These are phyloP conservation scores for Venturiaceae sp. DNA, from an alignment of 2,329 filamentous ascomycete genomes.

Conservation along the genomic window DNA sequence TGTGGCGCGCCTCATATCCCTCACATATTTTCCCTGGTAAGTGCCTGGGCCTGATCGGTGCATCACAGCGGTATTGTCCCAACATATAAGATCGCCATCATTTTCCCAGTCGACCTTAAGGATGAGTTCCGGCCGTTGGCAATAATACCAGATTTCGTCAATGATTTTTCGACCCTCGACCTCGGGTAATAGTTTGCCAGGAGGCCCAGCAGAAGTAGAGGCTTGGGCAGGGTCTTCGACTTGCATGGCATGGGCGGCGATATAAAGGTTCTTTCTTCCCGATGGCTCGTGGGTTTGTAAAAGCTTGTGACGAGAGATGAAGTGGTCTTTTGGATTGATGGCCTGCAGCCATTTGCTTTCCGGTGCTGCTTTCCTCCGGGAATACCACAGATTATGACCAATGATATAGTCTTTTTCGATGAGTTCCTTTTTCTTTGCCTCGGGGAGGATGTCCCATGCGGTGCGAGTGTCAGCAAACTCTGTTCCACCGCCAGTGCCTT, in stretches of 20 bases:
- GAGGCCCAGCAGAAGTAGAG: background rate
- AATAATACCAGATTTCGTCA: constrained; percentile 36
- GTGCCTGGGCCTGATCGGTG: constrained; percentile 41
- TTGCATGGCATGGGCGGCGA: constrained; percentile 6
- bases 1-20: constrained; percentile 48
- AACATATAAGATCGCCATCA: constrained; percentile 43
- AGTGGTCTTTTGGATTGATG: background rate
- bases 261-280: constrained; percentile 6
- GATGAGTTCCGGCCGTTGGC: constrained; percentile 37
- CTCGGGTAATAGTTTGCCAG: constrained; percentile 12
- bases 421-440: constrained; percentile 13
- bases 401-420: constrained; percentile 13
- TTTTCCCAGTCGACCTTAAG: constrained; percentile 39
- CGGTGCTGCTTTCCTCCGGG: background rate
- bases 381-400: constrained; percentile 12
- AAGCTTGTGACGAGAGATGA: constrained; percentile 1
- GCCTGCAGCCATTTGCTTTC: background rate
- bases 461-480: constrained; percentile 18
- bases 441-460: constrained; percentile 19
- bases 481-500: constrained; percentile 17
- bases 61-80: constrained; percentile 50
- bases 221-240: constrained; percentile 4
- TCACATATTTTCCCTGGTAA: constrained; percentile 37
- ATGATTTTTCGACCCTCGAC: constrained; percentile 27
- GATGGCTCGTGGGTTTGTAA: background rate